phyloP scores from a whole-genome alignment of 345 rosid species.

The Euphorbia tirucalli region DNA sequence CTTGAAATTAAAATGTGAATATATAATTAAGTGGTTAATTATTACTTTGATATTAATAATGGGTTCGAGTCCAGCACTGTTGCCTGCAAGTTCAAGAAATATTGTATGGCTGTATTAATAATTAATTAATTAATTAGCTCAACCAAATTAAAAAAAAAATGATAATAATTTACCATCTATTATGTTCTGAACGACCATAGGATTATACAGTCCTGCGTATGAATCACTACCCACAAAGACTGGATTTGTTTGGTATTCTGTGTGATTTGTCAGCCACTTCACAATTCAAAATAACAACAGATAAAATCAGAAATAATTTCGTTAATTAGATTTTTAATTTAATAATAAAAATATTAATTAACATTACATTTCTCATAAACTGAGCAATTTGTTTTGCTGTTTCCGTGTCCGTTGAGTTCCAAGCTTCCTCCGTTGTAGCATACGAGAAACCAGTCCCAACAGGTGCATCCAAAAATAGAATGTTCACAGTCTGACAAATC shows the following conservation, averaged over 20 bases:
- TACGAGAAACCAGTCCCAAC: conserved; percentile 38
- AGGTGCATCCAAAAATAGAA: conserved; percentile 31
- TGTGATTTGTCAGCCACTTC: conserved; percentile 2
- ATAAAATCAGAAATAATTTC: too few relatives aligned
- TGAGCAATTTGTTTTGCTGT: conserved; percentile 22
- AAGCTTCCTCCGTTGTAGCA: conserved; percentile 23
- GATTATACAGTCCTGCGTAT: conserved; percentile 1
- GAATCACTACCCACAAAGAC: conserved; percentile 15
- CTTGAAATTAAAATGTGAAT: too few relatives aligned
- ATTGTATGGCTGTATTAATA: too few relatives aligned
- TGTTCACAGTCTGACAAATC: conserved; percentile 14
- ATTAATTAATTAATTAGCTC: neutral
- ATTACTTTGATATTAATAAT: conserved; percentile 2
- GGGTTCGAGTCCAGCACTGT: neutral
- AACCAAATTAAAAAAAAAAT: neutral
- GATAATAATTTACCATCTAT: neutral
- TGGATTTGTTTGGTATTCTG: conserved; percentile 10
- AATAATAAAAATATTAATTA: too few relatives aligned
- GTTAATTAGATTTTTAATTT: too few relatives aligned
- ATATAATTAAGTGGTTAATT: neutral
- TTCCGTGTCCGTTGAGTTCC: conserved; percentile 26
- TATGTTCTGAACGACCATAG: neutral
- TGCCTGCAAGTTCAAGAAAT: conserved; percentile 2
- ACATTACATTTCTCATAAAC: conserved; percentile 31
- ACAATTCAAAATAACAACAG: too few relatives aligned